These are phyloP conservation scores for Colletotrichum sublineola DNA, from an alignment of 2,329 filamentous ascomycete species.

Conservation along the genomic window DNA sequence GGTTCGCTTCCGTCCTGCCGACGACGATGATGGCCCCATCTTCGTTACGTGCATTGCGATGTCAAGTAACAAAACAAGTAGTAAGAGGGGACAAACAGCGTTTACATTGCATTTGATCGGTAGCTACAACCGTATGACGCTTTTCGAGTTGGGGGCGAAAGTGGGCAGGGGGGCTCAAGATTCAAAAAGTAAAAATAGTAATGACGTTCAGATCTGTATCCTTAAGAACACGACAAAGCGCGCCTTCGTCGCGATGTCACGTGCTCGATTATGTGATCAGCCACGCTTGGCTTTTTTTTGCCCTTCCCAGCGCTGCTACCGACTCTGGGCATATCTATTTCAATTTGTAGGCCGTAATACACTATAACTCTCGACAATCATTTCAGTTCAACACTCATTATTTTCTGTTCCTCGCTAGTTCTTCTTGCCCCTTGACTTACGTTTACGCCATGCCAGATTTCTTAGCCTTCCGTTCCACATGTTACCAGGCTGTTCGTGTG, in stretches of 20 bases:
- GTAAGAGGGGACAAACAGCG: background rate
- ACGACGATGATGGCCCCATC: conserved; percentile 37
- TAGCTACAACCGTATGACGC: background rate
- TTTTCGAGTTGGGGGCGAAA: background rate
- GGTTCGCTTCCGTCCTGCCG: conserved; percentile 37
- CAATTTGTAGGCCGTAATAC: no score
- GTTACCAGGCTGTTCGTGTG: background rate
- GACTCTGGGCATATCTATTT: background rate
- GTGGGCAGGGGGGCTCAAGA: conserved; percentile 3
- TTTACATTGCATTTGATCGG: background rate
- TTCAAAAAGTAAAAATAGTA: background rate
- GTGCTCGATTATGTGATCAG: background rate
- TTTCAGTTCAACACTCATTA: no score
- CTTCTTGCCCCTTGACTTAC: background rate
- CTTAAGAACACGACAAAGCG: conserved; percentile 24
- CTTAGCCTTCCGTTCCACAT: background rate
- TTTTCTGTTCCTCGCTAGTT: background rate
- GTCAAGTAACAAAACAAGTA: background rate
- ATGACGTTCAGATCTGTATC: conserved; percentile 23
- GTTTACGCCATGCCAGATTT: background rate
- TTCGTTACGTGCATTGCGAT: conserved; percentile 7
- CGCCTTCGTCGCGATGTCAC: conserved; percentile 33
- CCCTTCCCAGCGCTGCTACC: no score
- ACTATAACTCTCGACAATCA: background rate
- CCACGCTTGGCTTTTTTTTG: background rate